Evolutionary conservation across 1,139 yeast species (phyloP).

Genomic region (Yamadazyma songkhlaensis): DNA sequence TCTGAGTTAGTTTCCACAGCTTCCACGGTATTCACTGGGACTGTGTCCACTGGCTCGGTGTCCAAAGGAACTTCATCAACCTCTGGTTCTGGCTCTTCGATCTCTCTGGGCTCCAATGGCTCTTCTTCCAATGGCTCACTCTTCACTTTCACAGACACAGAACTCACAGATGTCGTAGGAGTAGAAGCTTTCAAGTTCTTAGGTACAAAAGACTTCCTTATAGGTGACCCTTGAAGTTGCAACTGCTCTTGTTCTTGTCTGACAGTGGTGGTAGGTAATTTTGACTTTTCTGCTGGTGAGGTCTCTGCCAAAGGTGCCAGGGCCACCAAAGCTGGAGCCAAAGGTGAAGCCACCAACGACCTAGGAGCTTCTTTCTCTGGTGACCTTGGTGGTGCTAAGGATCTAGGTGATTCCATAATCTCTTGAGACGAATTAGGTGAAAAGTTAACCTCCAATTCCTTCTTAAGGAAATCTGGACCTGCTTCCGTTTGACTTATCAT

Average conservation of each 20-base stretch:
- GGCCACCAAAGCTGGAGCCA: constrained; percentile 1
- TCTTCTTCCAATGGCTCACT: background rate
- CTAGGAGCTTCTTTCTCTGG: constrained; percentile 9
- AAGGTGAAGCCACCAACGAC: background rate
- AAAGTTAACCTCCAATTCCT: constrained; percentile 12
- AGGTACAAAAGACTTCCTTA: background rate
- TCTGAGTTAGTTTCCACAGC: too few relatives aligned
- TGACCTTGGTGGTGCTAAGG: constrained; percentile 23
- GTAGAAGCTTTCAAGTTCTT: background rate
- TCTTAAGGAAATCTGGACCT: background rate
- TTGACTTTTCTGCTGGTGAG: background rate
- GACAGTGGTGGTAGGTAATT: too few relatives aligned
- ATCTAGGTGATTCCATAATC: constrained; percentile 19
- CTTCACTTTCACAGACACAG: too few relatives aligned
- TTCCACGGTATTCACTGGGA: too few relatives aligned
- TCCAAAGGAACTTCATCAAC: background rate
- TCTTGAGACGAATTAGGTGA: constrained; percentile 17
- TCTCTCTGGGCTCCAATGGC: too few relatives aligned
- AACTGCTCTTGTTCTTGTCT: background rate
- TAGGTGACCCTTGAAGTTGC: background rate
- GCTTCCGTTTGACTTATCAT: constrained; percentile 7
- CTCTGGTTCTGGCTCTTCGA: too few relatives aligned
- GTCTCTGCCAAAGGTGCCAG: constrained; percentile 3
- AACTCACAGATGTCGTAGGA: background rate
- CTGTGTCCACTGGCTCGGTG: background rate